A percentile compares a stretch with the other conserved stretches of the same genome.
Conservation (phyloP, 2,329 filamentous ascomycete genomes). For the Ceratocystis huliohia region DNA sequence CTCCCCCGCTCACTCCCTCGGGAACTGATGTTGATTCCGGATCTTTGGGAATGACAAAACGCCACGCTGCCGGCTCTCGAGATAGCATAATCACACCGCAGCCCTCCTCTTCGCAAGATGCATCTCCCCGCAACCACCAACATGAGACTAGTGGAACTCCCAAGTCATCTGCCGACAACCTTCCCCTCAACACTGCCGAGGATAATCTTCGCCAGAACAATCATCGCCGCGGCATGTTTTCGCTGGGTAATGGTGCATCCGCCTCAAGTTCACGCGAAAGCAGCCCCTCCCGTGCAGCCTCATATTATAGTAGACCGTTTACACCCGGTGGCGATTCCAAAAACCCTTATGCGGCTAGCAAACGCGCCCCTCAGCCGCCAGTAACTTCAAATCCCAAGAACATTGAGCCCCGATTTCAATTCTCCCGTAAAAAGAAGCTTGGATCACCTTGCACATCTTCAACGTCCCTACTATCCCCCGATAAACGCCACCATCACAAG, state of each 20-base stretch:
- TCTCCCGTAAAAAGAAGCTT: slow-evolving; percentile 60
- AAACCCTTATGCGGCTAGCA: slow-evolving; percentile 76
- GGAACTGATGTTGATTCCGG: slow-evolving; percentile 43
- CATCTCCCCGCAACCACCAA: slow-evolving; percentile 33
- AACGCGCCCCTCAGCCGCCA: slow-evolving; percentile 55
- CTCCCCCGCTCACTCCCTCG: slow-evolving; percentile 78
- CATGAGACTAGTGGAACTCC: slow-evolving; percentile 33
- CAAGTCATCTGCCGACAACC: slow-evolving; percentile 32
- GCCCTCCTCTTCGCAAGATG: slow-evolving; percentile 46
- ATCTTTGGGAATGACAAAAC: slow-evolving; percentile 7
- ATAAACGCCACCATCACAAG: slow-evolving; percentile 33
- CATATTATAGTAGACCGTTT: slow-evolving; percentile 58
- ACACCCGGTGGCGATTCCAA: slow-evolving; percentile 68
- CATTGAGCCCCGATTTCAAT: slow-evolving; percentile 74
- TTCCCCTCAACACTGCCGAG: slow-evolving; percentile 11
- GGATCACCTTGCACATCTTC: slow-evolving; percentile 43
- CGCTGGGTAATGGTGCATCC: slow-evolving; percentile 38
- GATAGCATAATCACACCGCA: slow-evolving; percentile 52
- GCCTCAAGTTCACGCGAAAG: slow-evolving; percentile 47
- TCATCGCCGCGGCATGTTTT: slow-evolving; percentile 45
- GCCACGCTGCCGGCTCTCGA: slow-evolving; percentile 23
- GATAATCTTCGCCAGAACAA: slow-evolving; percentile 23
- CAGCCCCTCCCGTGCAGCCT: slow-evolving; percentile 51
- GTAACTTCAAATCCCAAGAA: slow-evolving; percentile 36
- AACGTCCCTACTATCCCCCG: slow-evolving; percentile 35